phyloP scores from a whole-genome alignment of 169 alveolate species.

The Cryptosporidium baileyi region DNA sequence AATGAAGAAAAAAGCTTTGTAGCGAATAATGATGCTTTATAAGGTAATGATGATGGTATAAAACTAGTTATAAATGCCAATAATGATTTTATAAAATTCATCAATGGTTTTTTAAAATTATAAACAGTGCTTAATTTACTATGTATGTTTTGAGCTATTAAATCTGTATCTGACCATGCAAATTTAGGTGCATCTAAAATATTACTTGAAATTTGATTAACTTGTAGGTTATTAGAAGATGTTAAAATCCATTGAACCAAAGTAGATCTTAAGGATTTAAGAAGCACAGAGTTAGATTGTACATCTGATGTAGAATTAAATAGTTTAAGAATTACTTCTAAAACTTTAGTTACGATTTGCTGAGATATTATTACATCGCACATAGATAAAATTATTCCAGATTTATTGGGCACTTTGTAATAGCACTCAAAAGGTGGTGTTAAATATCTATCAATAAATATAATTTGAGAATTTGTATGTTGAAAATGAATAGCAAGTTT shows the following conservation, averaged over 20 bases:
- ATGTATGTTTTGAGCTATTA: constrained; percentile 15
- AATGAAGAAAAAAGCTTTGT: constrained; percentile 40
- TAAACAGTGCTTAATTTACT: not conserved
- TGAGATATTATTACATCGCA: constrained; percentile 43
- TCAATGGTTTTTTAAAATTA: constrained; percentile 21
- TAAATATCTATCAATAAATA: constrained; percentile 4
- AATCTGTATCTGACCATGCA: constrained; percentile 32
- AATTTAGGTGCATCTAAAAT: not conserved
- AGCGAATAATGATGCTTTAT: constrained; percentile 19
- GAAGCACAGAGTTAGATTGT: not conserved
- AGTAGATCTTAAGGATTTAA: constrained; percentile 27
- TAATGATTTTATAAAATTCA: constrained; percentile 29
- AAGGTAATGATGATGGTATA: constrained; percentile 11
- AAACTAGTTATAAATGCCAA: constrained; percentile 10
- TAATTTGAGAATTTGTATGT: constrained; percentile 28
- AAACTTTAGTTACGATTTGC: constrained; percentile 37
- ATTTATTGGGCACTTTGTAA: not conserved
- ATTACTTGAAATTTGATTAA: not conserved
- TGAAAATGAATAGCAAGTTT: constrained; percentile 35
- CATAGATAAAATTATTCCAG: constrained; percentile 20
- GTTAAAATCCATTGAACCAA: constrained; percentile 47
- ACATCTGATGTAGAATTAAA: constrained; percentile 5
- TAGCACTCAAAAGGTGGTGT: not conserved
- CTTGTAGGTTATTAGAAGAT: not conserved
- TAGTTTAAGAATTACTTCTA: not conserved